Evolutionary conservation across 2,329 filamentous ascomycete species (phyloP).

Genomic region (Ascosphaera aggregata): DNA sequence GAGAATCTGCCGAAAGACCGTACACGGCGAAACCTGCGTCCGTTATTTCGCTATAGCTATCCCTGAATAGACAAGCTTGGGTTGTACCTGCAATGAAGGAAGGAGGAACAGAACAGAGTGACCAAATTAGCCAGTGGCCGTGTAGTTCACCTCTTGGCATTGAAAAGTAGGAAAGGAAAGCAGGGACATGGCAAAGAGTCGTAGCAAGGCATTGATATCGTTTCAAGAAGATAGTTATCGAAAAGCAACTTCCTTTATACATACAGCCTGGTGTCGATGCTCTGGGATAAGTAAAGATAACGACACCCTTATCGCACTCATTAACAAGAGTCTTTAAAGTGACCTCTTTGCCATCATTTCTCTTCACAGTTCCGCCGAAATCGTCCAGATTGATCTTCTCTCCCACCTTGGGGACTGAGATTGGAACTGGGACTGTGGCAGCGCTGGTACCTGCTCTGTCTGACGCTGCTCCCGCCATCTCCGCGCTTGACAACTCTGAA

Average conservation of each 20-base stretch:
- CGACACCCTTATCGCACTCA: constrained; percentile 63
- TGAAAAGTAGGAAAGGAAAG: too few relatives aligned
- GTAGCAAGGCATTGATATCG: not conserved
- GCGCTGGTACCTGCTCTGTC: constrained; percentile 10
- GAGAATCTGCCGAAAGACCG: constrained; percentile 67
- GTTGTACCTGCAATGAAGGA: constrained; percentile 63
- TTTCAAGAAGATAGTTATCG: not conserved
- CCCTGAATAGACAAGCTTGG: constrained; percentile 84
- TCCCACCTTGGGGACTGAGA: constrained; percentile 18
- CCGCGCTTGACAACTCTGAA: constrained; percentile 9
- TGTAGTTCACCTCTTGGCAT: not conserved
- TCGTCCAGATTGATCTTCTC: constrained; percentile 28
- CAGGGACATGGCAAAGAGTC: not conserved
- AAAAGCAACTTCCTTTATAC: constrained; percentile 15
- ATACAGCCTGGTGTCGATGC: constrained; percentile 88
- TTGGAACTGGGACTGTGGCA: constrained; percentile 4
- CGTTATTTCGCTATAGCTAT: constrained; percentile 54
- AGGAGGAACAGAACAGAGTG: too few relatives aligned
- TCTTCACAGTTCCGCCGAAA: constrained; percentile 52
- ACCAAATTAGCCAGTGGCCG: constrained; percentile 1
- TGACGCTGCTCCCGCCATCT: constrained; percentile 7
- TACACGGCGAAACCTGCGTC: constrained; percentile 65
- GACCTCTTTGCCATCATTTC: constrained; percentile 59
- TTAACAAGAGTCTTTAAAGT: constrained; percentile 61
- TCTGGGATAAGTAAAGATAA: constrained; percentile 88